Base-by-base conservation (phyloP, 2,329 filamentous ascomycete species). In the Nemania serpens region DNA sequence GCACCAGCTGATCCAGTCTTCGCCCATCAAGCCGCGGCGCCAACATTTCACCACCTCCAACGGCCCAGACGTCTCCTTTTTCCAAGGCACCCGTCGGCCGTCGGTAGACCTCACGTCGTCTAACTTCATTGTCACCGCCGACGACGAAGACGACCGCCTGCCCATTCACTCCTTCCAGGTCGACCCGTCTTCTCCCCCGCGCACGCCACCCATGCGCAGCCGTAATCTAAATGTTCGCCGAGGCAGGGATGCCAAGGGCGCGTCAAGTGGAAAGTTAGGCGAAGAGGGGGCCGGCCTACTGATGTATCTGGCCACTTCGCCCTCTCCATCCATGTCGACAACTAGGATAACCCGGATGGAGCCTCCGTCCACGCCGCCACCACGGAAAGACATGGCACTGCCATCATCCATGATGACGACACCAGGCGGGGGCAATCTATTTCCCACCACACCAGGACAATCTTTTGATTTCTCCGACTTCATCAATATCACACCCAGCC, bases 401-500 rank as follows among this genome's bases (percentile, higher is more conserved):
- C 93, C 87, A 20, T 96, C 87, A 58, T 96, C 88, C 25, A 92
- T 94, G 85, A 94, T 95, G 91, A 89, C 86, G n/a, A 95, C 91
- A 11, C 91, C 91, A 1, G 87, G 88, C 55, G 89, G 88, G 42
- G 84, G 85, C 63, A 89, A 87, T 70, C 76, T 89, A 48, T 86
- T 88, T 70, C 86, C 90, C 53, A 88, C 86, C 65, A 98, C 94
- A 0, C 94, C 94, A 0, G 89, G 89, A 15, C 90, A 93, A 72
- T 79, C 76, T 49, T 96, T 98, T 76, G 96, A 98, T 78, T 96
- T 98, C 78, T 87, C 93, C 54, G 95, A 99, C 74, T 99, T 97
- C 77, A 89, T 98, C 73, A 97, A 98, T 77, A 94, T 98, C 74
- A 97, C 95, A 6, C 95, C 95, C 0, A 97, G 92, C 72, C 95